Evolutionary conservation across 495 filamentous ascomycete species (phyloP), one percentile per base, ranked within the genome.

Genomic region (Penicillium waksmanii): DNA sequence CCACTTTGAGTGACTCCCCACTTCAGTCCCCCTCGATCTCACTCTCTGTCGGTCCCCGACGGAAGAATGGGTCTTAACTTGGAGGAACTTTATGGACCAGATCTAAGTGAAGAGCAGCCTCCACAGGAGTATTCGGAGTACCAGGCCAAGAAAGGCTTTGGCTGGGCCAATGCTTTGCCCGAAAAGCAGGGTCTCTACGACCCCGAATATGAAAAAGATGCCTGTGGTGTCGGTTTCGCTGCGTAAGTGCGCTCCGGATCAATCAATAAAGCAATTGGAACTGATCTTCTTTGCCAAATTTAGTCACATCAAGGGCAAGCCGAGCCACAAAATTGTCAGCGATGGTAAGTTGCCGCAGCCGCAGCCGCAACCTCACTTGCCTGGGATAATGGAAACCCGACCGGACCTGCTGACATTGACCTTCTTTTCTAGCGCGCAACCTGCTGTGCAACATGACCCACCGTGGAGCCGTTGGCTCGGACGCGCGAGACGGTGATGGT

Each of bases 381-480:
- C 42, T 19, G n/a, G n/a, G 38, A 43, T 10, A 54, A 25, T 48
- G 7, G 46, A 48, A 48, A 48, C n/a, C 15, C 21, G 23, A 48
- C 46, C 42, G 42, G 42, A 44, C 42, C 42, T 44, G 42, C 42
- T 48, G 23, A 48, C 46, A 48, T 23, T 10, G 21, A 8, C n/a
- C 23, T 27, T 67, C 49, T 25, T 42, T 27, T 33, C 40, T 66
- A 96, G 92, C 95, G 53, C 89, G 91, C 60, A 94, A 92, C 73
- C 83, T 99, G 44, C 86, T 99, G 56, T 99, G 96, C 80, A 99
- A 99, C 82, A 99, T 99, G 95, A 98, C 95, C 84, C 95, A 99
- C 80, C 89, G 95, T 71, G 95, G 95, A 79, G 95, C 95, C 55
- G 95, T 99, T 67, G 95, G 95, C 57, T 98, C 95, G 11, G 95